phyloP scores from a whole-genome alignment of 768 basidiomycete species.

The Podaxis pistillaris region DNA sequence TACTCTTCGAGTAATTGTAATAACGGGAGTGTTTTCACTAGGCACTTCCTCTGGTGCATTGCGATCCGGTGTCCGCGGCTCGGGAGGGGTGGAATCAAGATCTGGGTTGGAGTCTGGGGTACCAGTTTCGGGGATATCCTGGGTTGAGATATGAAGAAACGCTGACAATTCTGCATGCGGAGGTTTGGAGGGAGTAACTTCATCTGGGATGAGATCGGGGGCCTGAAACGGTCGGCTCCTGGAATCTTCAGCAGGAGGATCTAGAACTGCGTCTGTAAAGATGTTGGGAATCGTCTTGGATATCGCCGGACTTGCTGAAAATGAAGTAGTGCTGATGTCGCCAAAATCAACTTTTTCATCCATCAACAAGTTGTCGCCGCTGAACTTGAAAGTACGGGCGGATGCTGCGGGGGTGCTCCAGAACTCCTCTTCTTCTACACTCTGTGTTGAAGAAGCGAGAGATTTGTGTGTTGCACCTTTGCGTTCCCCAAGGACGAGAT shows the following conservation, averaged over 20 bases:
- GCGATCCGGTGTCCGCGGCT: constrained; percentile 14
- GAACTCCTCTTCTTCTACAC: constrained; percentile 47
- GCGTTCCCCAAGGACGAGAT: constrained; percentile 9
- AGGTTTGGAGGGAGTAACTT: background rate
- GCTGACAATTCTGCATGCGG: background rate
- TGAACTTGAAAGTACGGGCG: constrained; percentile 60
- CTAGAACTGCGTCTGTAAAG: background rate
- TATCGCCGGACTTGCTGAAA: constrained; percentile 21
- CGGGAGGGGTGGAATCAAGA: background rate
- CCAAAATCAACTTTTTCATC: constrained; percentile 63
- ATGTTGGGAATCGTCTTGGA: constrained; percentile 1
- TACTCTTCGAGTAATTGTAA: constrained; percentile 59
- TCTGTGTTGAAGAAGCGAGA: constrained; percentile 30
- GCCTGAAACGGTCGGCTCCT: background rate
- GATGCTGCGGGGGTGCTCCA: constrained; percentile 60
- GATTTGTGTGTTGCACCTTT: constrained; percentile 4
- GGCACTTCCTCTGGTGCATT: constrained; percentile 21
- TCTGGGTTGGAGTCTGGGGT: background rate
- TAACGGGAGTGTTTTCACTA: constrained; percentile 26
- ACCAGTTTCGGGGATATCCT: background rate
- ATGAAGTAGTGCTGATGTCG: constrained; percentile 49
- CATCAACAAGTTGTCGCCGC: constrained; percentile 53
- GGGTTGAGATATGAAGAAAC: background rate
- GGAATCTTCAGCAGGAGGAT: constrained; percentile 2
- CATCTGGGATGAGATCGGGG: background rate